Evolutionary conservation across 1,284 basidiomycete genomes (phyloP).

Genomic region (Papiliotrema laurentii): DNA sequence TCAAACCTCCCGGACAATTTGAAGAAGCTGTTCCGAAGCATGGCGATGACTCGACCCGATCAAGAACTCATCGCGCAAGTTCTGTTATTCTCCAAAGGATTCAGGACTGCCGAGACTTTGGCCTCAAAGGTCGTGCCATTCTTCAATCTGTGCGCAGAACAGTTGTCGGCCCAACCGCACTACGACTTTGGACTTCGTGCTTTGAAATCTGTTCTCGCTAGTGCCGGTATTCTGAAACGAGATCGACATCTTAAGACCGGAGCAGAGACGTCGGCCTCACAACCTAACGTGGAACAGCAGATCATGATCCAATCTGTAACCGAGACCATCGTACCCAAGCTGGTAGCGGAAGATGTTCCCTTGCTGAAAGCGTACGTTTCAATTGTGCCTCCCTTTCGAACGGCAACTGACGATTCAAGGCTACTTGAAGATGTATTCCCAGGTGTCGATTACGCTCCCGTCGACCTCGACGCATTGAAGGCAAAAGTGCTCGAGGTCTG

Average conservation of each 20-base stretch:
- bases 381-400: constrained; percentile 1
- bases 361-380: constrained; percentile 72
- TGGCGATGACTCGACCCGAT: constrained; percentile 99
- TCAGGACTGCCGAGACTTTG: constrained; percentile 91
- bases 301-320: constrained; percentile 99
- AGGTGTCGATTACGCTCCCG: constrained; percentile 83
- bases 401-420: constrained; percentile 51
- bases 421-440: constrained; percentile 97
- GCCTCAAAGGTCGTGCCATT: constrained; percentile 98
- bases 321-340: constrained; percentile 96
- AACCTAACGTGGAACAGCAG: constrained; percentile 82
- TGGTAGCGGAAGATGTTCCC: constrained; percentile 96
- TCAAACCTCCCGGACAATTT: constrained; percentile 95
- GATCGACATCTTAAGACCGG: constrained; percentile 59
- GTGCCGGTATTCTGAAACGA: constrained; percentile 95
- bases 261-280: constrained; percentile 50
- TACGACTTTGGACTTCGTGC: constrained; percentile 99
- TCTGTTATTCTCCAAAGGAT: constrained; percentile 98
- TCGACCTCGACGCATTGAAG: constrained; percentile 78
- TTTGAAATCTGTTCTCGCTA: constrained; percentile 91
- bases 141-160: constrained; percentile 97
- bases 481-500: constrained; percentile 84
- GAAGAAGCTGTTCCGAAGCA: constrained; percentile 61
- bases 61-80: constrained; percentile 98
- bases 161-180: constrained; percentile 94